phyloP scores from a whole-genome alignment of 192 early-diverging fungal genomes.

The Podila epigama region DNA sequence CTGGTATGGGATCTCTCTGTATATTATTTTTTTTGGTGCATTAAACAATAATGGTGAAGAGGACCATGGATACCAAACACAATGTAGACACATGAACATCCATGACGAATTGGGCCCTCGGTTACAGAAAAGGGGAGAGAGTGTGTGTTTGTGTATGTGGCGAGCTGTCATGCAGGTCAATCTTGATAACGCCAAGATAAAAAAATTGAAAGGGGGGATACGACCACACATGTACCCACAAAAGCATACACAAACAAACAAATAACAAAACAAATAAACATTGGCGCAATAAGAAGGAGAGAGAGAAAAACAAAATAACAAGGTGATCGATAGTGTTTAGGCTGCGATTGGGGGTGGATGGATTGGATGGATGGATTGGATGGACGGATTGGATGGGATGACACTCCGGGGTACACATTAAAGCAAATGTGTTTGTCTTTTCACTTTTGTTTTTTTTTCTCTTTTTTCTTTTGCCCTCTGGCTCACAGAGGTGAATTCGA shows the following conservation, averaged over 20 bases:
- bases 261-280: constrained; percentile 1
- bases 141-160: no score
- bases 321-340: background rate
- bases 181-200: constrained; percentile 36
- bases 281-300: background rate
- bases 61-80: no score
- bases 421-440: background rate
- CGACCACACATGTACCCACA: background rate
- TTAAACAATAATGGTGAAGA: no score
- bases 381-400: background rate
- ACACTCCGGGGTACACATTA: no score
- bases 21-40: no score
- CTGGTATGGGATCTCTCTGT: no score
- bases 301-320: background rate
- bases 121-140: background rate
- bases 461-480: no score
- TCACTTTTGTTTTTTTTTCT: background rate
- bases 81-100: background rate
- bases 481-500: no score
- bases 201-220: background rate
- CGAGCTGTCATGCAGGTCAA: constrained; percentile 34
- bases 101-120: no score
- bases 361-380: background rate
- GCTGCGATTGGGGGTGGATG: background rate
- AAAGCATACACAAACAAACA: constrained; percentile 1